Percentiles rank a stretch among this genome's conserved stretches.
Conservation (phyloP, 371 early-diverging fungal species). For the Mortierella sp. region DNA sequence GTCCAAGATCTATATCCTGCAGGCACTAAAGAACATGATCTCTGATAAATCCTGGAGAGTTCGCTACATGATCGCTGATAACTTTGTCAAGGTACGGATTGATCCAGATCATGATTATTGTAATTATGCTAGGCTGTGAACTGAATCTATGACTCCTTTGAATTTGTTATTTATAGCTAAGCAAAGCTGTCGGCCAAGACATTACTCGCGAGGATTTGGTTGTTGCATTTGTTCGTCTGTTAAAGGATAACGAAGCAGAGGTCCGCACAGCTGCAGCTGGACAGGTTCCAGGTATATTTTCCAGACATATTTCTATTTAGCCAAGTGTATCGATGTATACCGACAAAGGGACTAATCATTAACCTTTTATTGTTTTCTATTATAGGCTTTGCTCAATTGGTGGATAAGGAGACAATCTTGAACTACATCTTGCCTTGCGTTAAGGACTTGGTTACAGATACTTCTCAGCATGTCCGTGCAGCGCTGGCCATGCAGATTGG, state of each 20-base stretch:
- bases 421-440: conserved; percentile 90
- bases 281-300: conserved; percentile 82
- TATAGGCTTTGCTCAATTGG: conserved; percentile 86
- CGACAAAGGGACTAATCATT: not conserved
- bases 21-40: conserved; percentile 80
- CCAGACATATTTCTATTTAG: not conserved
- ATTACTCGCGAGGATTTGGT: conserved; percentile 83
- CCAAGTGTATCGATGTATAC: not conserved
- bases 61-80: conserved; percentile 97
- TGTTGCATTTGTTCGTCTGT: conserved; percentile 77
- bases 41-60: conserved; percentile 98
- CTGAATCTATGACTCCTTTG: not conserved
- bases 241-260: conserved; percentile 97
- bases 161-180: conserved; percentile 62
- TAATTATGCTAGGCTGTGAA: not conserved
- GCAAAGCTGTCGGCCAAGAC: conserved; percentile 84
- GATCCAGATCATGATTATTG: not conserved
- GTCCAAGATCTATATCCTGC: conserved; percentile 78
- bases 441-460: conserved; percentile 91
- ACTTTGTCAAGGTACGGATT: conserved; percentile 85
- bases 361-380: not conserved
- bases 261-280: conserved; percentile 94
- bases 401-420: conserved; percentile 84
- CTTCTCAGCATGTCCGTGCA: conserved; percentile 96
- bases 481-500: conserved; percentile 96